These are phyloP conservation scores for Thymus quinquecostatus DNA, from an alignment of 257 asterid genomes.

Conservation along the genomic window DNA sequence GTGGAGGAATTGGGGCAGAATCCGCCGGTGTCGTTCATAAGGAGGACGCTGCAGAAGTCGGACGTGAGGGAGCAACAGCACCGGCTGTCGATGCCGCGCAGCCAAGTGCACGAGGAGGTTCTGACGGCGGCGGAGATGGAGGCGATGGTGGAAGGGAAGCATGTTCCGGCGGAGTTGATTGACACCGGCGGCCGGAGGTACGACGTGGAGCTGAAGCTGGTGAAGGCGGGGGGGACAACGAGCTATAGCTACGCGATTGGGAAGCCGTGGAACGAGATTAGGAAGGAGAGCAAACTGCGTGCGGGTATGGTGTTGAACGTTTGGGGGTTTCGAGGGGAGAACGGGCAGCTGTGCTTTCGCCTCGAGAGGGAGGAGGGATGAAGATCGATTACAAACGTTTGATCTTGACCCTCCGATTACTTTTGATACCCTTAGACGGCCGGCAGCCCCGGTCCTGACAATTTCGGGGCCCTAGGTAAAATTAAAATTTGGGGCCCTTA, in stretches of 20 bases:
- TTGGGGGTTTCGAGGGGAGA: not conserved
- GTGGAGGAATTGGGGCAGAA: not conserved
- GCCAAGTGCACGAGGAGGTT: not conserved
- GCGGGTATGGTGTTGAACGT: not conserved
- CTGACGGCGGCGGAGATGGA: not conserved
- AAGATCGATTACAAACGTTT: no score
- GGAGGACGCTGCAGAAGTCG: not conserved
- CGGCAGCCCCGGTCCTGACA: no score
- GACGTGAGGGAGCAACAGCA: not conserved
- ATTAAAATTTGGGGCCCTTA: no score
- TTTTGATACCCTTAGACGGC: no score
- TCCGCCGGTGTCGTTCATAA: not conserved
- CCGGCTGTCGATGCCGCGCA: not conserved
- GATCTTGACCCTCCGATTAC: no score
- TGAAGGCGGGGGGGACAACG: not conserved
- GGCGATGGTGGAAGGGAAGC: not conserved
- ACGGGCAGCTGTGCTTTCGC: not conserved
- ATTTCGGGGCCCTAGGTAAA: no score
- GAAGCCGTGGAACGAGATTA: conserved; percentile 22
- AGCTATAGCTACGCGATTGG: conserved; percentile 12
- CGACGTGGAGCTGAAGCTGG: not conserved
- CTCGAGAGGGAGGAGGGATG: not conserved
- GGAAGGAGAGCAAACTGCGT: not conserved
- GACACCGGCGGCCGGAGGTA: not conserved
- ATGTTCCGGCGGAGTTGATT: not conserved